Conservation (phyloP, 768 basidiomycete species). For the Melanogaster broomeanus region DNA sequence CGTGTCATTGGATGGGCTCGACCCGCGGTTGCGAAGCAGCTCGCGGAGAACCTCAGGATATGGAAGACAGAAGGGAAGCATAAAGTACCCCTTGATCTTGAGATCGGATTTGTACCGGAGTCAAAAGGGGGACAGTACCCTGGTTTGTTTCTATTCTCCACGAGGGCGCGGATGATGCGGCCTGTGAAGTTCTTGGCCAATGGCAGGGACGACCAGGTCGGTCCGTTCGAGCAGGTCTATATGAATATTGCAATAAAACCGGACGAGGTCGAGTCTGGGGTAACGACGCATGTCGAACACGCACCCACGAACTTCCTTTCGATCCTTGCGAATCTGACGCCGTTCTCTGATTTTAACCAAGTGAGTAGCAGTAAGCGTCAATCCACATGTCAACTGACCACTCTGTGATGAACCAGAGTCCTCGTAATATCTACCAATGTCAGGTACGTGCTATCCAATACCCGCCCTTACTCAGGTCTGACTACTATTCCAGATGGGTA, state of each 20-base stretch:
- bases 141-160: constrained; percentile 89
- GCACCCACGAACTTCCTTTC: constrained; percentile 94
- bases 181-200: constrained; percentile 92
- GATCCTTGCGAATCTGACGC: constrained; percentile 95
- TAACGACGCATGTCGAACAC: constrained; percentile 92
- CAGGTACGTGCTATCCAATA: constrained; percentile 50
- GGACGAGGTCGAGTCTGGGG: constrained; percentile 74
- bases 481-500: constrained; percentile 79
- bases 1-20: constrained; percentile 92
- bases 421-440: constrained; percentile 92
- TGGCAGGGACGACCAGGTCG: constrained; percentile 85
- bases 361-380: constrained; percentile 40
- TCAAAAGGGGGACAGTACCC: constrained; percentile 96
- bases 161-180: constrained; percentile 93
- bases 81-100: constrained; percentile 87
- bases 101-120: constrained; percentile 88
- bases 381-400: neutral
- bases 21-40: constrained; percentile 67
- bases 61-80: constrained; percentile 92
- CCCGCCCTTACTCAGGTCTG: neutral
- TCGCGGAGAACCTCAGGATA: constrained; percentile 83
- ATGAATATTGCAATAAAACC: constrained; percentile 96
- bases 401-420: constrained; percentile 53
- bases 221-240: constrained; percentile 98
- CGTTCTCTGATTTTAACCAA: constrained; percentile 99